Evolutionary conservation across 164 flowering plant species (phyloP), one percentile per base, ranked within the genome.

Genomic region (Hamamelis virginiana): DNA sequence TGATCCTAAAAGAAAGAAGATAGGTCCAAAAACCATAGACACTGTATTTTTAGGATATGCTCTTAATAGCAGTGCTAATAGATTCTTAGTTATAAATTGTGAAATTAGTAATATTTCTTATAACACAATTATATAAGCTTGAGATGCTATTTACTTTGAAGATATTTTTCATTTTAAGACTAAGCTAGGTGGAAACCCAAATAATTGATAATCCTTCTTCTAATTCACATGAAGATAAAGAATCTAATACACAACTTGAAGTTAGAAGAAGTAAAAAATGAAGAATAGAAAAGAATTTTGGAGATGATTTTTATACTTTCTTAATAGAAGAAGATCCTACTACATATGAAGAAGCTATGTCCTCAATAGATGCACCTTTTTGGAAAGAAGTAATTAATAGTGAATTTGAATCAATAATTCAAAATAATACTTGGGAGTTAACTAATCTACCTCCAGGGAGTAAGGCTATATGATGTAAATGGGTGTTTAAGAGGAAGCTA

Each of bases 381-480:
- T 67, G 61, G 62, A 67, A 38, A 11, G 48, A 53, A 3, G 69
- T 62, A 2, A 38, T 51, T 5, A 67, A 53, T 27, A 38, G 16
- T 67, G 28, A 67, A n/a, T 27, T 67, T 16, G 50, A 53, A 16
- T 67, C 60, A 10, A 67, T 67, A 1, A 9, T 53, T 4, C 44
- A 26, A 57, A 68, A 59, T 59, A 46, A 68, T 10, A 59, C 64
- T 43, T 68, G 56, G 55, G 38, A 57, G 5, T 9, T 65, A 25
- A 16, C 9, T 43, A 45, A 58, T n/a, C 1, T 68, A 25, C 59
- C 64, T 23, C 6, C 23, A 4, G 15, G 45, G 5, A 25, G 10
- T 19, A 68, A 68, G 28, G 43, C 33, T 0, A 46, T 68, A 0
- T 45, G 57, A 11, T 46, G 58, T 18, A 68, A 68, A 27, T 68